Conservation (phyloP, 306 rosid genomes). For the Ormosia emarginata region DNA sequence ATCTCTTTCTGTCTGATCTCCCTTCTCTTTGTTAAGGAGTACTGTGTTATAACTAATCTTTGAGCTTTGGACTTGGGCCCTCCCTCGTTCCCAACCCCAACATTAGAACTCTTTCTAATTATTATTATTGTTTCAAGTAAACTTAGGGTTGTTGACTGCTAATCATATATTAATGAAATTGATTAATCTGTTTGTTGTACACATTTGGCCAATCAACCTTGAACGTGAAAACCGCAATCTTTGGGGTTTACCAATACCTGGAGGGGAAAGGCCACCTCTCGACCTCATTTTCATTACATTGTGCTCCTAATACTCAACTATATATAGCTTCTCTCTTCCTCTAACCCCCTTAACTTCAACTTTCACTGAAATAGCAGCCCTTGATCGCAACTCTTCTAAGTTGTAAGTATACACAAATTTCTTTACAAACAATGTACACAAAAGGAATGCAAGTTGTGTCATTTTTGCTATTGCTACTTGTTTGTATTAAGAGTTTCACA, state of each 20-base stretch:
- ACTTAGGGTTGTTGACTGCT: too few species aligned
- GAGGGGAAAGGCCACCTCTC: too few species aligned
- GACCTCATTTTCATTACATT: too few species aligned
- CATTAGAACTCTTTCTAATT: too few species aligned
- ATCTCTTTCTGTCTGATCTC: too few species aligned
- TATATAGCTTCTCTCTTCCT: not conserved
- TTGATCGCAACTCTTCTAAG: not conserved
- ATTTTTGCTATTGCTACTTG: constrained; percentile 25
- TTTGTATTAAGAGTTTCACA: too few species aligned
- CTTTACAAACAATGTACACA: constrained; percentile 19
- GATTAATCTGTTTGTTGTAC: not conserved
- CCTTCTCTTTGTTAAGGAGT: too few species aligned
- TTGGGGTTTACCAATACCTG: not conserved
- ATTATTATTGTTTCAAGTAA: too few species aligned
- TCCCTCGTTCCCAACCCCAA: too few species aligned
- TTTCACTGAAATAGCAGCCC: not conserved
- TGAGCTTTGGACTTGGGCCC: too few species aligned
- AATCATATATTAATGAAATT: too few species aligned
- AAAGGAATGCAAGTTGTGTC: not conserved
- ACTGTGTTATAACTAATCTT: too few species aligned
- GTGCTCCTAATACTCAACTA: not conserved
- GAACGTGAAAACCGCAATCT: not conserved
- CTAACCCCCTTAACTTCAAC: not conserved
- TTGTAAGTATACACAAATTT: not conserved
- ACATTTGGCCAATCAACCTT: not conserved